Percentiles rank a stretch among this genome's conserved stretches.
Evolutionary conservation across 139 green algal species (phyloP).

Genomic region (Tetraselmis striata): DNA sequence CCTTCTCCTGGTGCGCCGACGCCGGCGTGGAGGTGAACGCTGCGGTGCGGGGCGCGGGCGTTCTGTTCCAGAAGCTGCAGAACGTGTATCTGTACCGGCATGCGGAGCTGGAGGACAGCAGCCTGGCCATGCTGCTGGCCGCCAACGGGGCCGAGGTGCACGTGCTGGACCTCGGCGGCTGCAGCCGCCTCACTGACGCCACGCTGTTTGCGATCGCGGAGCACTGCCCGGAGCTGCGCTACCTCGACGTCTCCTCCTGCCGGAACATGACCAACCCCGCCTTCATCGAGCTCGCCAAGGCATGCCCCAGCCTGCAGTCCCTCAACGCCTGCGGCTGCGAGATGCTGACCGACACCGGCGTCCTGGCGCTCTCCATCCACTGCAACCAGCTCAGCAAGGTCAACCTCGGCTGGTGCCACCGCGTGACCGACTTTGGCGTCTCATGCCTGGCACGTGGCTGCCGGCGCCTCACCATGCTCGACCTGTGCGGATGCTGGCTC

Average conservation of each 20-base stretch:
- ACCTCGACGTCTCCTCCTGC: background rate
- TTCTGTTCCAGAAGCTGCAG: background rate
- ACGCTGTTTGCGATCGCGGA: background rate
- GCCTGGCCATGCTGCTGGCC: background rate
- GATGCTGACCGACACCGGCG: slow-evolving; percentile 8
- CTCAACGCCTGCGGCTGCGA: slow-evolving; percentile 29
- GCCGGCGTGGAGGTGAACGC: background rate
- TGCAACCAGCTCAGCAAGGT: slow-evolving; percentile 11
- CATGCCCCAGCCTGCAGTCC: slow-evolving; percentile 5
- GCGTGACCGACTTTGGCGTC: slow-evolving; percentile 20
- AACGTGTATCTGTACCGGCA: background rate
- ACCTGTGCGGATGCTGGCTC: slow-evolving; percentile 27
- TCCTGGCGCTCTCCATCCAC: slow-evolving; percentile 3
- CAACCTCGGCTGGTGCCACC: slow-evolving; percentile 29
- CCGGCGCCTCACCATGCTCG: slow-evolving; percentile 12
- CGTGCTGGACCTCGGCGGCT: slow-evolving; percentile 25
- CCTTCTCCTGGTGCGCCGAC: background rate
- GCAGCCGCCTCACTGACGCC: slow-evolving; percentile 9
- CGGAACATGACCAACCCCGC: background rate
- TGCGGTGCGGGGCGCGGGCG: background rate
- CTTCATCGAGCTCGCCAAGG: slow-evolving; percentile 10
- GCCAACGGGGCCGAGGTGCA: background rate
- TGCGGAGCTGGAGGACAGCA: background rate
- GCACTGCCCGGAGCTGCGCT: background rate
- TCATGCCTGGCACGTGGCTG: slow-evolving; percentile 13